Base-by-base conservation (phyloP, 306 rosid genomes). In the Lathyrus sativus region DNA sequence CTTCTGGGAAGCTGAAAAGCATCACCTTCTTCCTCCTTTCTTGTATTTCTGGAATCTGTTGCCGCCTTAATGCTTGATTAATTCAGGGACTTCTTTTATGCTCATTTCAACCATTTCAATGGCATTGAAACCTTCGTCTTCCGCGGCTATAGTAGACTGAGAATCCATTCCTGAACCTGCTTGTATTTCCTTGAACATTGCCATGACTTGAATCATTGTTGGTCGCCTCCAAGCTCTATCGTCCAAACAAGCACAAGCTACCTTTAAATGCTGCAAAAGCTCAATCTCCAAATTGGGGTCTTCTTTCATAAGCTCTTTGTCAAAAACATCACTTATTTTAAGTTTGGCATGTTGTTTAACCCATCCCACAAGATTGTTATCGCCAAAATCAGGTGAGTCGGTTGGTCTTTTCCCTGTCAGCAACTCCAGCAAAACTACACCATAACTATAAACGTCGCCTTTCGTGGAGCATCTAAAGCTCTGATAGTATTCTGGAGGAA, bases 351-450 rank as follows among this genome's bases (percentile, higher is more conserved):
- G 99, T 41, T 90, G 97, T 70, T 87, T 95, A 46, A 95, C 99
- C 99, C 99, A 95, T 9, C 97, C 99, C 28, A 95, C 99, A 5
- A 95, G 99, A 79, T 95, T 95, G 76, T 90, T 95, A 57, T 95
- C 99, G 3, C 99, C 99, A 43, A 90, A 95, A 78, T 95, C 99
- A 2, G 83, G 79, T 3, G 99, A 95, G 37, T 90, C 93, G 3
- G 99, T 95, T 0, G 99, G 99, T 45, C 88, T 83, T 37, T 63
- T 90, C 74, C 99, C 99, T 0, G 99, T 93, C 17, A 93, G 77
- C 31, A 93, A 82, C 95, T 93, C 99, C 9, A 93, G 76, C 71
- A 93, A 79, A 35, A 93, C 99, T 17, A 93, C 99, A 0, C 99
- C 99, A 0, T 88, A 93, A 72, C 99, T 93, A 29, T 93, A 93